Evolutionary conservation across 352 stramenopile species (phyloP), one percentile per base, ranked within the genome.

Genomic region (Phytophthora ramorum): DNA sequence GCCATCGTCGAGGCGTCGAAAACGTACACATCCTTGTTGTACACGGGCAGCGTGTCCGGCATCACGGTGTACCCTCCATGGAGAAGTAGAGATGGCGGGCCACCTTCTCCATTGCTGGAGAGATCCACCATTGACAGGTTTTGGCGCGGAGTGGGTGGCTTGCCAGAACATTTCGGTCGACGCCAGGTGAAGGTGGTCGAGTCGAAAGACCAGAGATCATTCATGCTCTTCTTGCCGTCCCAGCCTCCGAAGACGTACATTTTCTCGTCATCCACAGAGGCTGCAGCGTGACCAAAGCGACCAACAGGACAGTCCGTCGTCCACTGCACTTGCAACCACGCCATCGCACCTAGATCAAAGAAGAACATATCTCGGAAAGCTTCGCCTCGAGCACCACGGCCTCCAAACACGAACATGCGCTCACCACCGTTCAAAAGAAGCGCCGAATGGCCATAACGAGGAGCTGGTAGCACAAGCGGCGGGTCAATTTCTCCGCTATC

Each of bases 221-320:
- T 81, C 77, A 89, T 91, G 48, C 78, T 90, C 55, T 83, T 81
- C 51, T 82, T 78, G 30, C 87, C 83, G 62, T 95, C 87, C 87
- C 87, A 95, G n/a, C 93, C 93, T 48, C 93, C 93, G 50, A 97
- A 95, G 22, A 98, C 45, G 12, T 96, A 75, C 60, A 98, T 85
- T 52, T 91, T 84, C 43, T 75, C 75, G 22, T 92, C 85, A 52
- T 90, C 80, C 5, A 96, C 71, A 1, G 82, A 76, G 37, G 78
- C 69, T 10, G 68, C 79, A 26, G 73, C 76, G 52, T 97, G 88
- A 13, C 74, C 86, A 38, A 94, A 97, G 35, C 89, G 87, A 17
- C 76, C 85, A 43, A 73, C 61, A 30, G 92, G 92, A 35, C 79
- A 89, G 24, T 90, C 85, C 4, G 86, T 94, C 14, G 87, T 96